phyloP scores from a whole-genome alignment of 2,329 filamentous ascomycete genomes.

The Aspergillus sp. region DNA sequence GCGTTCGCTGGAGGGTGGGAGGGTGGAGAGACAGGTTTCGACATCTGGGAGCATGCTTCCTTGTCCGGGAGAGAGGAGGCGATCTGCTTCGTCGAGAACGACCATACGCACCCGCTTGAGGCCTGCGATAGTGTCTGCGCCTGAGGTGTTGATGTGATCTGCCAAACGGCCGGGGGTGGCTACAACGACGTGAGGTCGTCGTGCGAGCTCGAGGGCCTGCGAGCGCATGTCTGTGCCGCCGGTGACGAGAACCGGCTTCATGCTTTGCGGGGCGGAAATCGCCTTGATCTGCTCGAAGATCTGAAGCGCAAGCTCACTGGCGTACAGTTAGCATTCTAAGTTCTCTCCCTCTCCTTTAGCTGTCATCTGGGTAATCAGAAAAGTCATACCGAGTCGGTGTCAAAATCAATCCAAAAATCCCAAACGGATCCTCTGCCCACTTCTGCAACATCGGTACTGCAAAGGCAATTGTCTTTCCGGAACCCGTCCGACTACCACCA shows the following conservation, averaged over 20 bases:
- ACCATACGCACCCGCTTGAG: conserved; percentile 78
- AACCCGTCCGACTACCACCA: conserved; percentile 90
- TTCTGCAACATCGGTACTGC: conserved; percentile 90
- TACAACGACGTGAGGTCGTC: conserved; percentile 86
- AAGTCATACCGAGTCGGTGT: conserved; percentile 72
- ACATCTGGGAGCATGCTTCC: conserved; percentile 95
- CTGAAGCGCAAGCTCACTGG: conserved; percentile 84
- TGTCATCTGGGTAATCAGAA: not conserved
- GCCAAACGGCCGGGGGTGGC: conserved; percentile 90
- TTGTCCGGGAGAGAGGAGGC: conserved; percentile 70
- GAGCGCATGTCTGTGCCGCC: conserved; percentile 89
- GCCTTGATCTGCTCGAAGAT: conserved; percentile 96
- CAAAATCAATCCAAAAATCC: conserved; percentile 84
- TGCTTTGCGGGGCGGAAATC: conserved; percentile 79
- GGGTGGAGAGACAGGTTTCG: conserved; percentile 77
- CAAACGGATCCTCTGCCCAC: conserved; percentile 89
- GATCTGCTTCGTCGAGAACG: conserved; percentile 93
- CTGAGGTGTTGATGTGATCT: conserved; percentile 89
- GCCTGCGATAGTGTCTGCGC: conserved; percentile 83
- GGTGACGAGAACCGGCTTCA: conserved; percentile 87
- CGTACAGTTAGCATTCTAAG: not conserved
- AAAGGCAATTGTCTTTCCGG: conserved; percentile 96
- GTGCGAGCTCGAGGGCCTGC: conserved; percentile 80
- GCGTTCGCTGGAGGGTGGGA: conserved; percentile 75
- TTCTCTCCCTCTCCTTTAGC: not conserved